Evolutionary conservation across 2,329 filamentous ascomycete species (phyloP).

Genomic region (Paecilomyces fulvus): DNA sequence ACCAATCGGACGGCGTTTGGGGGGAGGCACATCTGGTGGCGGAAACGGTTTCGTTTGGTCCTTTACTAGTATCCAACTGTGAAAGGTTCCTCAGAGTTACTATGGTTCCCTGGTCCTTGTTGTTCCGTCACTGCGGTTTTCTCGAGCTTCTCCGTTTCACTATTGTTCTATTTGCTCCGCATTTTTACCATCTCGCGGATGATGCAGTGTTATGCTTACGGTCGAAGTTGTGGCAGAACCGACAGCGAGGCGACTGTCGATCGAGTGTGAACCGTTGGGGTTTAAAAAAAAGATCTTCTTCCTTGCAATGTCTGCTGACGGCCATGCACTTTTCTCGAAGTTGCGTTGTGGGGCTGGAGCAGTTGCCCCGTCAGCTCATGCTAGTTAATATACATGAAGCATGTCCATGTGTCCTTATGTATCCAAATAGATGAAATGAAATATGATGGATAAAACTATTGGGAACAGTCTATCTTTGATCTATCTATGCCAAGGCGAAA

Average conservation of each 20-base stretch:
- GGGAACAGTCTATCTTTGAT: not conserved
- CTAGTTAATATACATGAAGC: not conserved
- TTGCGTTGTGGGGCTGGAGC: not conserved
- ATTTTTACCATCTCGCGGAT: not conserved
- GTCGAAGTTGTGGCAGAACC: not conserved
- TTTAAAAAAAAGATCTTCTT: not conserved
- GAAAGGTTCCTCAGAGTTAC: not conserved
- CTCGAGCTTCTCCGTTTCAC: not conserved
- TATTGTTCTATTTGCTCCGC: not conserved
- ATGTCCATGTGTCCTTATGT: not conserved
- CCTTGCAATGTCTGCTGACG: not conserved
- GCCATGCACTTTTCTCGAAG: not conserved
- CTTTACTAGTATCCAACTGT: not conserved
- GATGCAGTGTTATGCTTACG: not conserved
- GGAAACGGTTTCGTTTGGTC: conserved; percentile 8
- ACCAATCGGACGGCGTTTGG: conserved; percentile 29
- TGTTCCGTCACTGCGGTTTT: not conserved
- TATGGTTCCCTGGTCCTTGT: not conserved
- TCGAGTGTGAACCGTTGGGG: not conserved
- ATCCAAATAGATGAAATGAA: not conserved
- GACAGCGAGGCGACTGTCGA: not conserved
- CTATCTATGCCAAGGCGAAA: no score
- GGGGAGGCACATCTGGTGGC: conserved; percentile 5
- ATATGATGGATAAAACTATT: not conserved
- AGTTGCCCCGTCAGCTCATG: not conserved